phyloP scores from a whole-genome alignment of 2,329 filamentous ascomycete genomes.

The Phaeosphaeriaceae sp. region DNA sequence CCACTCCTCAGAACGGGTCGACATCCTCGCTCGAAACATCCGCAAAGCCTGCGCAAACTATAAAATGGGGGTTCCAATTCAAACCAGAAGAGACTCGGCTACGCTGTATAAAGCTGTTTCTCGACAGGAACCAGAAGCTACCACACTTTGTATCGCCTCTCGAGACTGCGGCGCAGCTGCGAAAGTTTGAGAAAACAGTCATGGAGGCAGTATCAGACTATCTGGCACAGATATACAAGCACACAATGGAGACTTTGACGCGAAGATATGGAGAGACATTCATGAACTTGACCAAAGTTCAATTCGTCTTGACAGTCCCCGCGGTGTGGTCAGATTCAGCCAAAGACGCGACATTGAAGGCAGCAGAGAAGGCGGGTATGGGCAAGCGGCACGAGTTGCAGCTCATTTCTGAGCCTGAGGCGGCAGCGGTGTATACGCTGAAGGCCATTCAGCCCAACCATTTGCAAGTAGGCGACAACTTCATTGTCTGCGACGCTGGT shows the following conservation, averaged over 20 bases:
- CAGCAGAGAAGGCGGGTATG: conserved; percentile 81
- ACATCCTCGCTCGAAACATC: conserved; percentile 26
- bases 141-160: conserved; percentile 81
- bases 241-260: conserved; percentile 80
- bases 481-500: conserved; percentile 64
- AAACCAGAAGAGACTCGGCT: conserved; percentile 77
- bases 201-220: conserved; percentile 83
- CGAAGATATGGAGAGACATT: conserved; percentile 79
- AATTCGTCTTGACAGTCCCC: conserved; percentile 78
- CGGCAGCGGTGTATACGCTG: conserved; percentile 79
- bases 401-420: conserved; percentile 81
- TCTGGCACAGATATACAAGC: conserved; percentile 75
- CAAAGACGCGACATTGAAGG: conserved; percentile 82
- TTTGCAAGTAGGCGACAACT: conserved; percentile 69
- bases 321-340: conserved; percentile 86
- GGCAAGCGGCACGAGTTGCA: conserved; percentile 72
- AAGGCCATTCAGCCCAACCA: conserved; percentile 81
- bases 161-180: conserved; percentile 78
- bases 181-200: conserved; percentile 76
- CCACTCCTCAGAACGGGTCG: conserved; percentile 16
- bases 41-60: conserved; percentile 29
- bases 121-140: conserved; percentile 80
- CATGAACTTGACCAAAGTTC: conserved; percentile 76
- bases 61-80: conserved; percentile 85
- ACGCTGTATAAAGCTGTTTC: conserved; percentile 83